Evolutionary conservation across 805 yeast genomes (phyloP), one percentile per base, ranked within the genome.

Genomic region (Cyberlindnera misumaiensis): DNA sequence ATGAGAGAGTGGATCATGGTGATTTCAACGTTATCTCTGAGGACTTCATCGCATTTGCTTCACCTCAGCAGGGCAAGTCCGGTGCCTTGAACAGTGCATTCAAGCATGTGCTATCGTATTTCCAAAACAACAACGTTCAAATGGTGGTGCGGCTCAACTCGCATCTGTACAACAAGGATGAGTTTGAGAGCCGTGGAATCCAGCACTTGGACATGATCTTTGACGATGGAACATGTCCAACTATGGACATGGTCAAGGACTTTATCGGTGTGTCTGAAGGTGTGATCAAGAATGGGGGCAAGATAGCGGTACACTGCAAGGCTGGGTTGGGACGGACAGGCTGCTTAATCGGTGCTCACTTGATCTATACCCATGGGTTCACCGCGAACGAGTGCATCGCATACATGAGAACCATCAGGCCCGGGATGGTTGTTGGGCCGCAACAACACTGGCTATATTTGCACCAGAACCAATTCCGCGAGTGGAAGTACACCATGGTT

Each of bases 391-490:
- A 93, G 62, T 93, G 96, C 61, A 93, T 93, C 52, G 96, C 90
- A 2, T 93, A 88, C 57, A 84, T 93, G 90, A 74, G 98, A 59
- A 84, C 93, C 75, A 72, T 93, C 46, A 76, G 98, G 49, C 98
- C 98, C 0, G 98, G 98, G 30, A 93, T 93, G 98, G 97, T 93
- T n/a, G 98, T 93, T 24, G 98, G 98, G 0, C 98, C 98, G 2
- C 98, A 93, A 62, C 98, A 93, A 59, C 98, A 93, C 65, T 93
- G 98, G 98, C 70, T 93, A 42, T 93, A 93, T 56, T 72, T 93
- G 46, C 96, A 93, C 59, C 98, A 93, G 62, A 81, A 87, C 60
- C 96, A 89, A 50, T 93, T 93, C 61, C 73, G 97, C 53, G 96
- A 88, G 53, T 93, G 98, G 97, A 75, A 87, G 59, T 85, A 80